Conservation (phyloP, 2,329 filamentous ascomycete genomes). For the Phoma sp. region DNA sequence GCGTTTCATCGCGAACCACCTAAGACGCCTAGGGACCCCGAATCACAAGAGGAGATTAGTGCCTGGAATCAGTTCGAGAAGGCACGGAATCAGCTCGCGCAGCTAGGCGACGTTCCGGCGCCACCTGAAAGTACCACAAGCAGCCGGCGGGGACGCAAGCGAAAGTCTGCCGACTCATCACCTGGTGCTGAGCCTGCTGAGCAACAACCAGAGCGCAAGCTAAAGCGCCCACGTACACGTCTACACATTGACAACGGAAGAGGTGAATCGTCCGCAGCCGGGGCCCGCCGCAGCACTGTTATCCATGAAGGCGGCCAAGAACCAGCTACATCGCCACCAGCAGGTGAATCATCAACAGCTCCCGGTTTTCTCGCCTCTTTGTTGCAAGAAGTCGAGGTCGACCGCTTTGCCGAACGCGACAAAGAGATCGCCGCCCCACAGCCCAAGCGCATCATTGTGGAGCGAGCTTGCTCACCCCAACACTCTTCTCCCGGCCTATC, state of each 20-base stretch:
- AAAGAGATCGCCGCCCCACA: slow-evolving; percentile 47
- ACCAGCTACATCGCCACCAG: slow-evolving; percentile 27
- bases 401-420: slow-evolving; percentile 45
- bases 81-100: slow-evolving; percentile 68
- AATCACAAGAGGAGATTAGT: slow-evolving; percentile 79
- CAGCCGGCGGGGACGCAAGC: slow-evolving; percentile 68
- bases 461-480: slow-evolving; percentile 52
- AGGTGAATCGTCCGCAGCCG: slow-evolving; percentile 50
- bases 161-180: slow-evolving; percentile 78
- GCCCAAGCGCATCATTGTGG: slow-evolving; percentile 52
- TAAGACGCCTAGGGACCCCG: slow-evolving; percentile 64
- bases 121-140: slow-evolving; percentile 31
- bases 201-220: slow-evolving; percentile 73
- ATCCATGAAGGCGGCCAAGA: slow-evolving; percentile 30
- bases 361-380: slow-evolving; percentile 88
- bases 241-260: slow-evolving; percentile 64
- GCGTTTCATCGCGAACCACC: slow-evolving; percentile 45
- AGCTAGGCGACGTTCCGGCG: slow-evolving; percentile 29
- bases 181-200: slow-evolving; percentile 71
- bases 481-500: slow-evolving; percentile 72
- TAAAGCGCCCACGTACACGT: slow-evolving; percentile 86
- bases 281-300: slow-evolving; percentile 37
- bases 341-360: slow-evolving; percentile 48
- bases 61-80: slow-evolving; percentile 93
- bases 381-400: slow-evolving; percentile 81